Conservation (phyloP, 345 rosid genomes). For the Rhodamnia argentea region DNA sequence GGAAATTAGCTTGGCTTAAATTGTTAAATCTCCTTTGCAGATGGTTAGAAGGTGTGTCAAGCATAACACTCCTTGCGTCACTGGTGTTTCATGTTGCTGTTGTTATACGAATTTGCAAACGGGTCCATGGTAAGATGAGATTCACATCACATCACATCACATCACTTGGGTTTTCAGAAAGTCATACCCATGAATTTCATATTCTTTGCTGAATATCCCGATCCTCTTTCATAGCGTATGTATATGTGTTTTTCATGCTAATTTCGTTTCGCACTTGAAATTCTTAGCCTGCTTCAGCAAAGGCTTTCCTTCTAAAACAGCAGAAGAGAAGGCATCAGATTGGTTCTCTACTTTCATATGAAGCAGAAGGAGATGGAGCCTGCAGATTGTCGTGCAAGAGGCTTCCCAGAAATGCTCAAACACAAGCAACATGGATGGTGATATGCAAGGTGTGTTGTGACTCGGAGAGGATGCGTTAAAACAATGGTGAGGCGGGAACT, state of each 20-base stretch:
- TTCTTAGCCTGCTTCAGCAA: conserved; percentile 49
- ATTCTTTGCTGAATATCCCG: background rate
- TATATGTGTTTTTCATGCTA: background rate
- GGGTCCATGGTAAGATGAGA: background rate
- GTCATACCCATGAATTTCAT: background rate
- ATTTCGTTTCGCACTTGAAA: background rate
- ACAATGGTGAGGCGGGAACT: background rate
- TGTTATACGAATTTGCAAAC: background rate
- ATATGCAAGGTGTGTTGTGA: no score
- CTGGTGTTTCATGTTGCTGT: background rate
- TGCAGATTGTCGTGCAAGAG: conserved; percentile 11
- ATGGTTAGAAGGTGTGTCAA: background rate
- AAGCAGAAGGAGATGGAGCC: conserved; percentile 80
- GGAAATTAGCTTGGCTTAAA: background rate
- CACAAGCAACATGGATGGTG: no score
- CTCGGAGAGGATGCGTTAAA: no score
- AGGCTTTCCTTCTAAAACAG: conserved; percentile 69
- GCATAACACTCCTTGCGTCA: background rate
- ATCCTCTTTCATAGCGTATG: background rate
- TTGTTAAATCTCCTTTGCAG: background rate
- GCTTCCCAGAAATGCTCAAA: no score
- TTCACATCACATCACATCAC: background rate
- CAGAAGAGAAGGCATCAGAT: conserved; percentile 98
- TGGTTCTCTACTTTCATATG: conserved; percentile 64
- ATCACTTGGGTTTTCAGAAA: background rate